Evolutionary conservation across 2,329 filamentous ascomycete species (phyloP).

Genomic region (Pseudogymnoascus sp.): DNA sequence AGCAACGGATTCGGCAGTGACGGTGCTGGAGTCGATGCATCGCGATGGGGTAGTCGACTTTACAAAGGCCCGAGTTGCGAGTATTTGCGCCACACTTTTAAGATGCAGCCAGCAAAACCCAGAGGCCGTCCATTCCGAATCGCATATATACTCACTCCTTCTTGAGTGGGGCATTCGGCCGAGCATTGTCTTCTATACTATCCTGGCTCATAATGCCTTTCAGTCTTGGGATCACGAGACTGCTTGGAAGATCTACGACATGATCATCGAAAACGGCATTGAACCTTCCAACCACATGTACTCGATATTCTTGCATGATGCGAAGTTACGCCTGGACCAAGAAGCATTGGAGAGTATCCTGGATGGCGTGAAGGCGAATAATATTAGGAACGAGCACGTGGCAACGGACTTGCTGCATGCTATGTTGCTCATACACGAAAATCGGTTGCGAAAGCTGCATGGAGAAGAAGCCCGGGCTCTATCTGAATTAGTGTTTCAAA

Average conservation of each 20-base stretch:
- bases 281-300: conserved; percentile 59
- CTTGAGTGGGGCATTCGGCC: conserved; percentile 53
- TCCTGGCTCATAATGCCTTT: conserved; percentile 64
- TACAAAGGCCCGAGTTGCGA: conserved; percentile 40
- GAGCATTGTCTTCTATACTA: conserved; percentile 55
- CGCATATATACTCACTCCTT: conserved; percentile 47
- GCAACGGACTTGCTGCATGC: conserved; percentile 46
- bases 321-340: conserved; percentile 39
- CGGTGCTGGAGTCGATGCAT: conserved; percentile 35
- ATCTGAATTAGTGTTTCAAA: conserved; percentile 18
- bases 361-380: conserved; percentile 39
- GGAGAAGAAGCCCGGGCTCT: conserved; percentile 10
- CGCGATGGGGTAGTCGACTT: conserved; percentile 36
- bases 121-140: conserved; percentile 38
- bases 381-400: conserved; percentile 40
- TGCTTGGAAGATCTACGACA: conserved; percentile 56
- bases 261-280: conserved; percentile 51
- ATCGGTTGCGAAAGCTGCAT: neutral
- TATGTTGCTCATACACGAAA: conserved; percentile 36
- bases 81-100: conserved; percentile 43
- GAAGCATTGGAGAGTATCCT: conserved; percentile 47
- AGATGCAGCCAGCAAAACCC: conserved; percentile 25
- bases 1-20: conserved; percentile 36
- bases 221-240: conserved; percentile 53
- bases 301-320: conserved; percentile 61